A percentile compares a stretch with the other conserved stretches of the same genome.
These are phyloP conservation scores for Pochonia chlamydosporia DNA, from an alignment of 2,329 filamentous ascomycete species.

Conservation along the genomic window DNA sequence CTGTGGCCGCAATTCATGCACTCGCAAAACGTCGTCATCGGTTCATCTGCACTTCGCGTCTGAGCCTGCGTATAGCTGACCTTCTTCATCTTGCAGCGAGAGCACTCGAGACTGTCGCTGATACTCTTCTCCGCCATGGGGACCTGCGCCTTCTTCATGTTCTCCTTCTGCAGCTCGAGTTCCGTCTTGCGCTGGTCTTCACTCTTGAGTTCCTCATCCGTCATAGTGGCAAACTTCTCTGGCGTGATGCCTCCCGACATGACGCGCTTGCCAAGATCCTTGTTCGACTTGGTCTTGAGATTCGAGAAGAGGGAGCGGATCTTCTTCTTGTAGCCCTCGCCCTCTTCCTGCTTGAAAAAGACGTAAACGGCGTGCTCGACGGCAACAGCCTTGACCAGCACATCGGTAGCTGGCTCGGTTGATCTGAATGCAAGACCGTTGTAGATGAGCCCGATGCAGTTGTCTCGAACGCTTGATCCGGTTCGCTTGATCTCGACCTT, in stretches of 20 bases:
- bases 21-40: slow-evolving; percentile 73
- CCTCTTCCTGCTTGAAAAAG: slow-evolving; percentile 61
- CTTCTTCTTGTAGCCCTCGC: slow-evolving; percentile 73
- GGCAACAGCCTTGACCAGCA: slow-evolving; percentile 72
- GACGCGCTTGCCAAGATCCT: slow-evolving; percentile 68
- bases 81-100: slow-evolving; percentile 88
- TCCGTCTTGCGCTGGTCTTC: slow-evolving; percentile 74
- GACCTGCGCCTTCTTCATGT: slow-evolving; percentile 96
- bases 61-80: slow-evolving; percentile 96
- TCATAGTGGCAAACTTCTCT: slow-evolving; percentile 77
- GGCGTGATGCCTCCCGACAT: slow-evolving; percentile 67
- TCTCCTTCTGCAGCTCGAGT: slow-evolving; percentile 74
- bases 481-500: slow-evolving; percentile 74
- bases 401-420: slow-evolving; percentile 61
- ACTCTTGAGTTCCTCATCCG: slow-evolving; percentile 84
- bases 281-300: slow-evolving; percentile 87
- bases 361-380: slow-evolving; percentile 75
- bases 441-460: slow-evolving; percentile 86
- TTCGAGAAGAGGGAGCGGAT: slow-evolving; percentile 91
- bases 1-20: slow-evolving; percentile 64
- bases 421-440: slow-evolving; percentile 75
- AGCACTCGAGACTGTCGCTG: slow-evolving; percentile 79
- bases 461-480: slow-evolving; percentile 67
- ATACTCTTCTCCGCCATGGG: slow-evolving; percentile 88
- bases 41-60: slow-evolving; percentile 92